phyloP scores from a whole-genome alignment of 2,329 filamentous ascomycete genomes.

The Cladophialophora yegresii region DNA sequence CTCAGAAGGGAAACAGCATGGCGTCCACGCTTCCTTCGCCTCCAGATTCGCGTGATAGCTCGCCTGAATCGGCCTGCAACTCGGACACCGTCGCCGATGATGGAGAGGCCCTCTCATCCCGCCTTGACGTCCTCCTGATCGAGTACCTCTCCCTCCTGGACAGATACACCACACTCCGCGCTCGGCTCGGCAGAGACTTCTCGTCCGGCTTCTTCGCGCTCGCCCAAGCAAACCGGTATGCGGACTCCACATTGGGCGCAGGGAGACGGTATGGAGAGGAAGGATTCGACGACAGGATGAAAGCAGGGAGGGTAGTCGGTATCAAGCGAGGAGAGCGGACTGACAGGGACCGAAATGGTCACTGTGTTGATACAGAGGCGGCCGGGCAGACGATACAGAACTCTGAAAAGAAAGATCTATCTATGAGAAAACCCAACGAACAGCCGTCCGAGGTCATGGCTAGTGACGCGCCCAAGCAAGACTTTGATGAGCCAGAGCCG shows the following conservation, averaged over 20 bases:
- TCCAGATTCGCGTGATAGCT: slow-evolving; percentile 18
- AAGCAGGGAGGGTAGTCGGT: slow-evolving; percentile 45
- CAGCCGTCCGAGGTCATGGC: background rate
- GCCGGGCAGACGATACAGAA: background rate
- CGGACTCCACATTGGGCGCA: slow-evolving; percentile 42
- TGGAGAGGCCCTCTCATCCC: slow-evolving; percentile 11
- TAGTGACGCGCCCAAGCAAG: background rate
- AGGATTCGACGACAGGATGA: slow-evolving; percentile 56
- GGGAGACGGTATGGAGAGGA: slow-evolving; percentile 52
- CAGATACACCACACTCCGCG: slow-evolving; percentile 38
- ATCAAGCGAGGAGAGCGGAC: slow-evolving; percentile 16
- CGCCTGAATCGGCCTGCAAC: slow-evolving; percentile 5
- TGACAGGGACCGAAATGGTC: slow-evolving; percentile 27
- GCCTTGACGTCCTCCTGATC: slow-evolving; percentile 33
- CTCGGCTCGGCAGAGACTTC: slow-evolving; percentile 32
- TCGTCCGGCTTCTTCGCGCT: slow-evolving; percentile 50
- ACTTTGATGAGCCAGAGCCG: background rate
- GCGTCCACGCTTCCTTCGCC: slow-evolving; percentile 23
- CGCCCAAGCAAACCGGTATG: slow-evolving; percentile 52
- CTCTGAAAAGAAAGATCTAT: background rate
- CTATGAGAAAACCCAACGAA: background rate
- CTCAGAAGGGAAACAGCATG: background rate
- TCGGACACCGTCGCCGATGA: background rate
- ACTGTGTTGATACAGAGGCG: slow-evolving; percentile 26
- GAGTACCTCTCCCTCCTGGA: slow-evolving; percentile 35